phyloP scores from a whole-genome alignment of 148 eudicot genomes.

The Vaccinium vitisidaea region DNA sequence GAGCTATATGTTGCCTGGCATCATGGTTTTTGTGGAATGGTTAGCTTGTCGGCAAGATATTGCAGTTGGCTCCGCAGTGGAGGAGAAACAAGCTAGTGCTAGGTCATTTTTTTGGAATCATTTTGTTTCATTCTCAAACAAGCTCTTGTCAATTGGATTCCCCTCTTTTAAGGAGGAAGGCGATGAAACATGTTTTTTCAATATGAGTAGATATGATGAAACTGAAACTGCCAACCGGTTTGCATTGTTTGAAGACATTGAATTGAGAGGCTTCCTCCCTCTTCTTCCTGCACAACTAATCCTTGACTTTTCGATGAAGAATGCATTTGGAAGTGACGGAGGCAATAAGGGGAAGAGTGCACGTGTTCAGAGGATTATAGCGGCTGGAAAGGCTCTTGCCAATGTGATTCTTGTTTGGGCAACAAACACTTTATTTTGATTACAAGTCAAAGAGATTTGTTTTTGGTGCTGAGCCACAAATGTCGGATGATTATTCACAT shows the following conservation, averaged over 20 bases:
- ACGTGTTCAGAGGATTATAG: constrained; percentile 74
- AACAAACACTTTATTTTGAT: constrained; percentile 64
- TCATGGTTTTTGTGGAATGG: constrained; percentile 92
- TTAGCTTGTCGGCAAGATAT: constrained; percentile 76
- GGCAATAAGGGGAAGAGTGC: constrained; percentile 60
- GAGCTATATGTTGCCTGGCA: constrained; percentile 75
- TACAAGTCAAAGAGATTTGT: constrained; percentile 50
- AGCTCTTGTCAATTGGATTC: constrained; percentile 53
- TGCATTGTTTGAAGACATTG: constrained; percentile 89
- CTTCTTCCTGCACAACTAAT: constrained; percentile 79
- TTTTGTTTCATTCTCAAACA: constrained; percentile 62
- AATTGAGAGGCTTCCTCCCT: constrained; percentile 86
- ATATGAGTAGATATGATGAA: constrained; percentile 75
- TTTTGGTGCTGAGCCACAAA: constrained; percentile 50
- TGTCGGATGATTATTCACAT: constrained; percentile 32
- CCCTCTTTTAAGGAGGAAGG: constrained; percentile 33
- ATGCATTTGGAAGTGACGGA: constrained; percentile 47
- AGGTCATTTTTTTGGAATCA: constrained; percentile 75
- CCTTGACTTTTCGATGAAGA: constrained; percentile 79
- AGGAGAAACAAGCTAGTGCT: constrained; percentile 61
- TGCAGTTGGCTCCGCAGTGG: constrained; percentile 54
- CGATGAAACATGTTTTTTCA: constrained; percentile 64
- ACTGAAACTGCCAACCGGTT: constrained; percentile 63
- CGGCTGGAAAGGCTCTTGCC: constrained; percentile 80
- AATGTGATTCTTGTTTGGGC: constrained; percentile 53